Conservation (phyloP, 2,329 filamentous ascomycete species). For the Dryadomyces quercivorus region DNA sequence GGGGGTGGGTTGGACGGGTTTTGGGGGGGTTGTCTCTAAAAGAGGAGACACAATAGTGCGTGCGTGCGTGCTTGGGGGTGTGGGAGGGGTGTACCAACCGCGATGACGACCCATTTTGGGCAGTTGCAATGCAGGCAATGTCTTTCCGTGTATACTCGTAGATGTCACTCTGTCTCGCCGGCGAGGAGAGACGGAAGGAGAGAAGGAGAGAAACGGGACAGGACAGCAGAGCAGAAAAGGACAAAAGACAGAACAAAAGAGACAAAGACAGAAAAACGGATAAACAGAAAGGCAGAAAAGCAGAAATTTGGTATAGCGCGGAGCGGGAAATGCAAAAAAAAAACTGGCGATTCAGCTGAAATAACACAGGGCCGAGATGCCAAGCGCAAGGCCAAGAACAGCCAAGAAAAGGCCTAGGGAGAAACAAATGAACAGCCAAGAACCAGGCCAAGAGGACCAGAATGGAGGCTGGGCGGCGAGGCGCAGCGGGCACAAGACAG, state of each 20-base stretch:
- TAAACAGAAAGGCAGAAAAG: too few relatives aligned
- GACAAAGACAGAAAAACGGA: background rate
- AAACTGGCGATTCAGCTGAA: background rate
- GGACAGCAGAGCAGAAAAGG: too few relatives aligned
- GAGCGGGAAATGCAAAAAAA: background rate
- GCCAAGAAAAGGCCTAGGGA: background rate
- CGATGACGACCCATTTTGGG: constrained; percentile 40
- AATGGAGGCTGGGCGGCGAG: too few relatives aligned
- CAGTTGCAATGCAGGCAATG: constrained; percentile 7
- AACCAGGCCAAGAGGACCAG: background rate
- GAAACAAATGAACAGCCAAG: background rate
- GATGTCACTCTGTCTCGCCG: background rate
- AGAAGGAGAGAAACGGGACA: background rate
- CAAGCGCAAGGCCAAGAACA: background rate
- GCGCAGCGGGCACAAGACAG: too few relatives aligned
- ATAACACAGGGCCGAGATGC: background rate
- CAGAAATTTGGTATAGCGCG: background rate
- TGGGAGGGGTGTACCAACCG: constrained; percentile 29
- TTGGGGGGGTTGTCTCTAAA: background rate
- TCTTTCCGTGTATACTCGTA: background rate
- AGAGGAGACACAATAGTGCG: background rate
- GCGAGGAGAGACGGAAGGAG: background rate
- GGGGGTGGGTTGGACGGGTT: too few relatives aligned
- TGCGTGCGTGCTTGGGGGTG: background rate
- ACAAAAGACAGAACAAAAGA: background rate